Percentiles rank a stretch among this genome's conserved stretches.
phyloP scores from a whole-genome alignment of 164 flowering plant species.

The Annona squamosa region DNA sequence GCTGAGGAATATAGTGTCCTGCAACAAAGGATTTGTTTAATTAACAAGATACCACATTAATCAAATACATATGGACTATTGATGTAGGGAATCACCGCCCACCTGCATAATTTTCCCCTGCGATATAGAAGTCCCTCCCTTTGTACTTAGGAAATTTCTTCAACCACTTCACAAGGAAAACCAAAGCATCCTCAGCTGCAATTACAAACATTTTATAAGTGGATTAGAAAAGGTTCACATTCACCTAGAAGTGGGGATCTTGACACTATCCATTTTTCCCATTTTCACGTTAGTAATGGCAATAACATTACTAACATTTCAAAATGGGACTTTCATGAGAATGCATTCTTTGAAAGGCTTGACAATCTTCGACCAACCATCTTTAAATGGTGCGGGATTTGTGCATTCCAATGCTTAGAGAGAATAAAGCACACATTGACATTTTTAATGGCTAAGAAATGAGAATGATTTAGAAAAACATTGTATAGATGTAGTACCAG shows the following conservation, averaged over 20 bases:
- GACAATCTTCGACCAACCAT: too few relatives aligned
- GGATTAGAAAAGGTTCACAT: too few relatives aligned
- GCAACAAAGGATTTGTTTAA: constrained; percentile 10
- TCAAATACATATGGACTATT: not conserved
- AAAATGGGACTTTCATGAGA: too few relatives aligned
- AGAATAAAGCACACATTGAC: too few relatives aligned
- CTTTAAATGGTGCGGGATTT: not conserved
- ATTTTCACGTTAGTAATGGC: too few relatives aligned
- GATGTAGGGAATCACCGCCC: not conserved
- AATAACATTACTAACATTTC: too few relatives aligned
- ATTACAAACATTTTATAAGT: not conserved
- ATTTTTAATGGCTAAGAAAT: not conserved
- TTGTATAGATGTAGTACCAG: constrained; percentile 36
- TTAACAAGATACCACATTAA: not conserved
- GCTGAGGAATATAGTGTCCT: constrained; percentile 98
- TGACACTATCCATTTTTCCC: too few relatives aligned
- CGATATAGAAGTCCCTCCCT: constrained; percentile 64
- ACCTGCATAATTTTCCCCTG: constrained; percentile 92
- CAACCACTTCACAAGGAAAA: constrained; percentile 62
- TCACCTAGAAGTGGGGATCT: too few relatives aligned
- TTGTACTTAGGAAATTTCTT: constrained; percentile 75
- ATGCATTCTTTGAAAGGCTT: too few relatives aligned
- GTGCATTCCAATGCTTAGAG: not conserved
- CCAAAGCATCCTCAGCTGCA: constrained; percentile 65
- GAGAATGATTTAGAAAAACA: too few relatives aligned